Evolutionary conservation across 495 filamentous ascomycete species (phyloP).

Genomic region (Terfezia boudieri): DNA sequence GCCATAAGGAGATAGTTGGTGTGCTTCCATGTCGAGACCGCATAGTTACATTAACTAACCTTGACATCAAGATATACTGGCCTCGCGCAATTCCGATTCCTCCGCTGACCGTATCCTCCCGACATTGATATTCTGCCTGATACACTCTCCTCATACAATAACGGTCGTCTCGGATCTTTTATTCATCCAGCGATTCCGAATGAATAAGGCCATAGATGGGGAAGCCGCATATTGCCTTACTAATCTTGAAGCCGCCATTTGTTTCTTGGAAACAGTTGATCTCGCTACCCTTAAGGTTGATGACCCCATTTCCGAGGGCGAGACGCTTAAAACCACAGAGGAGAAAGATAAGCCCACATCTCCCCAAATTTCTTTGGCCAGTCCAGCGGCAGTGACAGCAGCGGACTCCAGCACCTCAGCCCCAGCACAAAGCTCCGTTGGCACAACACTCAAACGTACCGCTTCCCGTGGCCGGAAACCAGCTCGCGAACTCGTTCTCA

Average conservation of each 20-base stretch:
- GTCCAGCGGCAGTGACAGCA: not conserved
- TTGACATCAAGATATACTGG: conserved; percentile 11
- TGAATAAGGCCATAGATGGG: conserved; percentile 64
- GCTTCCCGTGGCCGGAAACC: conserved; percentile 11
- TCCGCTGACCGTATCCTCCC: conserved; percentile 94
- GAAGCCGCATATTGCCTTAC: conserved; percentile 92
- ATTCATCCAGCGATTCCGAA: conserved; percentile 86
- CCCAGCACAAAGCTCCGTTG: conserved; percentile 7
- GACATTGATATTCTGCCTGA: conserved; percentile 83
- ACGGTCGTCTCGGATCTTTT: conserved; percentile 79
- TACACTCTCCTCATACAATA: conserved; percentile 73
- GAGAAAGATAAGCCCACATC: conserved; percentile 1
- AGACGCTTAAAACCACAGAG: not conserved
- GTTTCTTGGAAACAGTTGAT: conserved; percentile 94
- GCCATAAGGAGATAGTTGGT: conserved; percentile 89
- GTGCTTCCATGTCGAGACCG: conserved; percentile 28
- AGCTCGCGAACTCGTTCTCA: conserved; percentile 6
- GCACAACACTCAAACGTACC: conserved; percentile 10
- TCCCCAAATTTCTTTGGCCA: conserved; percentile 3
- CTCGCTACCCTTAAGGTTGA: conserved; percentile 77
- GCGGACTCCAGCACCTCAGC: conserved; percentile 3
- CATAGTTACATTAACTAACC: not conserved
- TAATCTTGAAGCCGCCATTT: conserved; percentile 84
- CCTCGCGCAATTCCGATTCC: conserved; percentile 45
- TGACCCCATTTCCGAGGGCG: conserved; percentile 29